These are phyloP conservation scores for Aspergillus phoenicis DNA, from an alignment of 2,329 filamentous ascomycete genomes.

Conservation along the genomic window DNA sequence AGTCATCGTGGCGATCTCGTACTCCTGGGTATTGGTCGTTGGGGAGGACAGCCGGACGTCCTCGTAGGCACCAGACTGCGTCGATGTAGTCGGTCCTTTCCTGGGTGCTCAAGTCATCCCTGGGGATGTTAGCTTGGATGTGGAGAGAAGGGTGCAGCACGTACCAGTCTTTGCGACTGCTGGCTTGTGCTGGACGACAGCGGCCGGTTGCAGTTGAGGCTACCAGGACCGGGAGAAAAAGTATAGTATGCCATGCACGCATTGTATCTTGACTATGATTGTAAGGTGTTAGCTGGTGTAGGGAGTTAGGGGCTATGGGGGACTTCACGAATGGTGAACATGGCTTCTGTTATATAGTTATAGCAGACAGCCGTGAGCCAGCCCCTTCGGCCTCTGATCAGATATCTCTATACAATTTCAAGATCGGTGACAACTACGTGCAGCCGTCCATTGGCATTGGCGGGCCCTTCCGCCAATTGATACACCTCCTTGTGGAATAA, in stretches of 20 bases:
- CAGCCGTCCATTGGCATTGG: too few species aligned
- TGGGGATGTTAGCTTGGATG: neutral
- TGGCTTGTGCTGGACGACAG: neutral
- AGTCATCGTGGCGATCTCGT: slow-evolving; percentile 30
- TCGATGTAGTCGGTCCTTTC: slow-evolving; percentile 30
- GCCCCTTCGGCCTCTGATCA: too few species aligned
- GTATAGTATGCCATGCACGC: neutral
- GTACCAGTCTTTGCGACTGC: neutral
- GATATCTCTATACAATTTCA: too few species aligned
- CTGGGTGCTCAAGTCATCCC: slow-evolving; percentile 21
- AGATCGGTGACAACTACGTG: too few species aligned
- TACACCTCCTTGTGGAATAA: too few species aligned
- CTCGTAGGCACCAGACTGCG: slow-evolving; percentile 28
- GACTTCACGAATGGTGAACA: too few species aligned
- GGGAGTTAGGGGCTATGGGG: too few species aligned
- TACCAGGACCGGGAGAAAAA: neutral
- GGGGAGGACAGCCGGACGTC: slow-evolving; percentile 21
- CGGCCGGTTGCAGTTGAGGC: neutral
- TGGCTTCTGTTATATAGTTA: too few species aligned
- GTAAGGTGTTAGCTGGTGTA: too few species aligned
- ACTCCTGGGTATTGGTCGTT: slow-evolving; percentile 28
- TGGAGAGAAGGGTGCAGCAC: neutral
- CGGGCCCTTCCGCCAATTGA: too few species aligned
- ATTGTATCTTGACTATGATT: too few species aligned
- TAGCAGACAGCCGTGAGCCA: too few species aligned